Evolutionary conservation across 2,329 filamentous ascomycete genomes (phyloP).

Genomic region (Paradendryphiella salina): DNA sequence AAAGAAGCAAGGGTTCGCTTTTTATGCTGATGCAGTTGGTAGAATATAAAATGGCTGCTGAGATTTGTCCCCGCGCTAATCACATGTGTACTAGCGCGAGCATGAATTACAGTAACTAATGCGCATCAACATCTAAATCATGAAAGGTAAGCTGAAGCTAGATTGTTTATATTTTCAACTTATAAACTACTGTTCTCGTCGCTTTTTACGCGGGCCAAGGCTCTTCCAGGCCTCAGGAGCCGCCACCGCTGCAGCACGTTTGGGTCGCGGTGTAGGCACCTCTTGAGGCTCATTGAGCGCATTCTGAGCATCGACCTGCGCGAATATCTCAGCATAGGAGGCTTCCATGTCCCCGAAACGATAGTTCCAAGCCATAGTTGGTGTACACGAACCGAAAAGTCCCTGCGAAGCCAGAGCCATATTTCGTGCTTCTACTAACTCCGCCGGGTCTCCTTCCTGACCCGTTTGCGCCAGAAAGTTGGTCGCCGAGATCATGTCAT

Average conservation of each 20-base stretch:
- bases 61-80: too few species aligned
- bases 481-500: slow-evolving; percentile 16
- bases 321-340: slow-evolving; percentile 21
- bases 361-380: slow-evolving; percentile 22
- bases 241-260: too few species aligned
- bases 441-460: slow-evolving; percentile 13
- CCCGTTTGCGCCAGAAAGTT: slow-evolving; percentile 19
- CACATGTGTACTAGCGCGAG: too few species aligned
- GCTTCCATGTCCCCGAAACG: slow-evolving; percentile 20
- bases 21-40: slow-evolving; percentile 10
- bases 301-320: slow-evolving; percentile 16
- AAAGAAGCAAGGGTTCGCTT: slow-evolving; percentile 12
- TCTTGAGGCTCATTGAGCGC: slow-evolving; percentile 12
- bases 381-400: slow-evolving; percentile 12
- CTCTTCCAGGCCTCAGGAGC: too few species aligned
- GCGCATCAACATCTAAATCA: too few species aligned
- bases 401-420: slow-evolving; percentile 16
- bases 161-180: too few species aligned
- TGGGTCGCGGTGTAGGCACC: too few species aligned
- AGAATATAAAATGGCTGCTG: slow-evolving; percentile 14
- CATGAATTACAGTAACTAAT: too few species aligned
- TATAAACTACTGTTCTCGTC: too few species aligned
- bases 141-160: too few species aligned
- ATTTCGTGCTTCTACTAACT: slow-evolving; percentile 16
- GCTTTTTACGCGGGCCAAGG: too few species aligned